Evolutionary conservation across 257 asterid genomes (phyloP), one percentile per base, ranked within the genome.

Genomic region (Ilex asprella): DNA sequence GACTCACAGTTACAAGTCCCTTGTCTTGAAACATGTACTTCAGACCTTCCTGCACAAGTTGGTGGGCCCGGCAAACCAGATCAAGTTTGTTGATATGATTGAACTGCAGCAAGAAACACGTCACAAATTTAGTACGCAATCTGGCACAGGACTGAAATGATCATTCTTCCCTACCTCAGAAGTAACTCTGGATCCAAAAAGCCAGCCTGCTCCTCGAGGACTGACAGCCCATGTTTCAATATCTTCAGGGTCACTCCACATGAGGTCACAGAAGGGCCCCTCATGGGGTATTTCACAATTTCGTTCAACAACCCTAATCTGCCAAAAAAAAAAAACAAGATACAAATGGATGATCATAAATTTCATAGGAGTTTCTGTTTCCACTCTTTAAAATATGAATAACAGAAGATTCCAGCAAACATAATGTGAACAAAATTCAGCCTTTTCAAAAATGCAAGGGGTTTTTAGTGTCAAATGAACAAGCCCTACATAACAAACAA

Each of bases 241-340:
- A 70, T 93, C 99, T 82, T 93, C 99, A 43, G 99, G 99, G 69
- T 93, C 99, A 84, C 99, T 93, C 99, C 99, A 93, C 99, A 93
- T 93, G 50, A 93, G 88, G 81, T 93, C 99, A 66, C 99, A 93
- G 80, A 93, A 89, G 41, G 99, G 97, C 66, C 99, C 99, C 81
- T 93, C 99, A 74, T 93, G 97, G 55, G 99, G 99, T 63, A 93
- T 93, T 68, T 93, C 99, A 60, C 99, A 86, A 76, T 87, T 89
- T 64, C 97, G 75, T 43, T 89, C 99, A 60, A 93, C 82, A 52
- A 93, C 89, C 70, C 99, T 82, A 75, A 93, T 93, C 99, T 93
- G 82, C 65, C 62, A 64, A 72, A 52, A 29, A 12, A 56, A 66
- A 39, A 75, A 64, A 68, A 21, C 27, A 64, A 46, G 14, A 35